These are phyloP conservation scores for Phytopythium mirpurense DNA, from an alignment of 352 stramenopile species.

Conservation along the genomic window DNA sequence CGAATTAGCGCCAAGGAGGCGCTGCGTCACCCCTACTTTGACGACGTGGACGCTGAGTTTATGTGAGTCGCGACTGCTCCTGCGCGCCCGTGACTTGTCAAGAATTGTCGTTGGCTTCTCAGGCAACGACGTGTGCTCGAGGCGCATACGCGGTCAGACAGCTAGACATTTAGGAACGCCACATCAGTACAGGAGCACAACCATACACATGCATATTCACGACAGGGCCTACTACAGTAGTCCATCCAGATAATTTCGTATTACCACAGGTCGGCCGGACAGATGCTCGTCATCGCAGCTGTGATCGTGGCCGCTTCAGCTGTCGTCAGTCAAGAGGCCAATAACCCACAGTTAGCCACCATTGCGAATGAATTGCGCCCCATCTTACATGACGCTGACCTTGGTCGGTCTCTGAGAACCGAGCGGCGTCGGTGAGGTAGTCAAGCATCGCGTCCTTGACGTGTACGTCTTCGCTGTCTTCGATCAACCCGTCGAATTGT, in stretches of 20 bases:
- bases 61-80: conserved; percentile 25
- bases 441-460: conserved; percentile 52
- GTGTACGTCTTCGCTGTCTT: conserved; percentile 10
- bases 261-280: not conserved
- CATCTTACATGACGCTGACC: not conserved
- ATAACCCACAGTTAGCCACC: too few relatives aligned
- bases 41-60: conserved; percentile 70
- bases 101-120: not conserved
- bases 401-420: conserved; percentile 37
- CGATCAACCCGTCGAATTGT: not conserved
- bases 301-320: not conserved
- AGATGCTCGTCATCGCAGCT: not conserved
- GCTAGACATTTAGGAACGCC: conserved; percentile 4
- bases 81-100: not conserved
- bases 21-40: conserved; percentile 80
- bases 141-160: not conserved
- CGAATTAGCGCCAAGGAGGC: conserved; percentile 82
- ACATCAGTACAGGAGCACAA: too few relatives aligned
- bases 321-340: not conserved
- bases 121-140: not conserved
- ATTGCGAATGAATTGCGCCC: too few relatives aligned
- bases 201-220: too few relatives aligned
- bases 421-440: conserved; percentile 43
- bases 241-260: too few relatives aligned
- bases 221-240: too few relatives aligned